These are phyloP conservation scores for Boletus rubescentipes DNA, from an alignment of 768 basidiomycete genomes.

Conservation along the genomic window DNA sequence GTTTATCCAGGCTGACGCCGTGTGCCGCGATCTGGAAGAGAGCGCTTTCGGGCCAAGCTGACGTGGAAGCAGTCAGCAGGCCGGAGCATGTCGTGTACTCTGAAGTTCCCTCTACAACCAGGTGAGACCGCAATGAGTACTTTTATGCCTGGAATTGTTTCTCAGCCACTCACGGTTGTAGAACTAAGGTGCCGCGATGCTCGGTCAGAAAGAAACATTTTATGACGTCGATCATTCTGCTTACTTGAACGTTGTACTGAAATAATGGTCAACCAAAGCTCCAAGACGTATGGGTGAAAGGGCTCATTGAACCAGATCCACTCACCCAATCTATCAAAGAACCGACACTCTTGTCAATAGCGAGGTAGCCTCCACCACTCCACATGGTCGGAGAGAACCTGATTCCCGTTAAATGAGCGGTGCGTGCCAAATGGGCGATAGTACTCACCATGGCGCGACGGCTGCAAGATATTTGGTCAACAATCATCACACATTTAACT, in stretches of 20 bases:
- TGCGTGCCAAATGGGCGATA: neutral
- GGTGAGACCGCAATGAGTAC: neutral
- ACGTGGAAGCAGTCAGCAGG: slow-evolving; percentile 41
- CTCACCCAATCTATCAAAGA: slow-evolving; percentile 46
- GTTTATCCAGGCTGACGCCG: slow-evolving; percentile 59
- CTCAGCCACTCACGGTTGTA: slow-evolving; percentile 25
- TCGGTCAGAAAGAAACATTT: too few relatives aligned
- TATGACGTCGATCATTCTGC: neutral
- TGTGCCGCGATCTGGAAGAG: slow-evolving; percentile 50
- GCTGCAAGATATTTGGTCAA: slow-evolving; percentile 11
- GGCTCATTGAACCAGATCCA: neutral
- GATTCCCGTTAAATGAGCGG: neutral
- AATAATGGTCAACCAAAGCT: neutral
- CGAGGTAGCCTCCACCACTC: slow-evolving; percentile 37
- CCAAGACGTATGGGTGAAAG: too few relatives aligned
- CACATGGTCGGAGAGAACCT: slow-evolving; percentile 23
- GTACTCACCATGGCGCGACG: slow-evolving; percentile 18
- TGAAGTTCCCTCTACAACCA: slow-evolving; percentile 31
- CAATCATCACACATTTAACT: neutral
- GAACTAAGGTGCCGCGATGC: slow-evolving; percentile 12
- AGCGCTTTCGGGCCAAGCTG: slow-evolving; percentile 41
- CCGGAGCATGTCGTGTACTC: slow-evolving; percentile 40
- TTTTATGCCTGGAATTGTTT: neutral
- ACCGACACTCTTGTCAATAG: slow-evolving; percentile 36
- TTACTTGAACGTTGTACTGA: slow-evolving; percentile 40